Percentiles rank a stretch among this genome's conserved stretches.
phyloP scores from a whole-genome alignment of 768 basidiomycete species.

The Glaciozyma antarctica region DNA sequence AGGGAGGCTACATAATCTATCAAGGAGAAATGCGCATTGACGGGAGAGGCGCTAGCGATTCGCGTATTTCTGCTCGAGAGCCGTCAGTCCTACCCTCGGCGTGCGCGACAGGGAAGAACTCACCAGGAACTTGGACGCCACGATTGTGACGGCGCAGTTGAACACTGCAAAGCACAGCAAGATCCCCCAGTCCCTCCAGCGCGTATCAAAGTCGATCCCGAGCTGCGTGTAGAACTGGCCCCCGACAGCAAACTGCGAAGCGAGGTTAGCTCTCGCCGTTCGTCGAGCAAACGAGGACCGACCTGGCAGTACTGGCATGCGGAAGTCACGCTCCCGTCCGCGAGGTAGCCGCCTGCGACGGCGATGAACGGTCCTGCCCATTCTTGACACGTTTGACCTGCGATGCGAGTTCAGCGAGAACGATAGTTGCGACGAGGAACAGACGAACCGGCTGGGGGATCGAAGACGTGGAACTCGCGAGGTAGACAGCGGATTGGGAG shows the following conservation, averaged over 20 bases:
- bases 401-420: no score
- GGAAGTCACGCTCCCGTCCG: slow-evolving; percentile 8
- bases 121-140: slow-evolving; percentile 27
- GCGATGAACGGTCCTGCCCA: slow-evolving; percentile 44
- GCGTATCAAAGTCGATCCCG: slow-evolving; percentile 1
- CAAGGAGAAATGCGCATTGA: no score
- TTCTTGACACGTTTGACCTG: slow-evolving; percentile 43
- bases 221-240: slow-evolving; percentile 57
- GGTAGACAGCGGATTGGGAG: slow-evolving; percentile 38
- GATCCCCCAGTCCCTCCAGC: slow-evolving; percentile 17
- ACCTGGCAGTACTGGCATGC: neutral
- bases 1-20: no score
- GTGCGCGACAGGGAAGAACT: neutral
- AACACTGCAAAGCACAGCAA: slow-evolving; percentile 43
- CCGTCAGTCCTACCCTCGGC: no score
- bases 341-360: slow-evolving; percentile 50
- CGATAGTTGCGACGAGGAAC: no score
- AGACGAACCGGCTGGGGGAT: slow-evolving; percentile 47
- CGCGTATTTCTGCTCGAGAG: no score
- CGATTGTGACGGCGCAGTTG: slow-evolving; percentile 44
- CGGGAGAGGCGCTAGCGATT: no score
- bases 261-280: no score
- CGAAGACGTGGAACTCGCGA: slow-evolving; percentile 58
- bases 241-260: slow-evolving; percentile 43
- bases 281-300: no score